These are phyloP conservation scores for Urochloa ruziziensis DNA, from an alignment of 176 grass and related monocot species.

Conservation along the genomic window DNA sequence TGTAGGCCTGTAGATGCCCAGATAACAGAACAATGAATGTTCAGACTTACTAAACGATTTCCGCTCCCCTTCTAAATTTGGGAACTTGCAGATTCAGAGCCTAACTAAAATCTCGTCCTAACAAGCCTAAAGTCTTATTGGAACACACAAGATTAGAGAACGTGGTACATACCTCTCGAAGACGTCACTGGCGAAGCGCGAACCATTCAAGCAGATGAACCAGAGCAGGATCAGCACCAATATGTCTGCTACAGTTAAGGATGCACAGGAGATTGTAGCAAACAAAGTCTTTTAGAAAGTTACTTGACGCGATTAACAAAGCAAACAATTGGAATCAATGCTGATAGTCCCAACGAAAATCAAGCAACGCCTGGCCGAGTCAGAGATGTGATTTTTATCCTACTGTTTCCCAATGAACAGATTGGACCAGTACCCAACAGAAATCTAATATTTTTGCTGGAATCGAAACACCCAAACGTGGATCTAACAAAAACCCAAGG, in stretches of 20 bases:
- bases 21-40: background rate
- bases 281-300: background rate
- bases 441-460: background rate
- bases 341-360: background rate
- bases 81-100: background rate
- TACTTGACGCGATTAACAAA: background rate
- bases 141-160: background rate
- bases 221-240: conserved; percentile 71
- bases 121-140: background rate
- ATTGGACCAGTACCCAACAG: background rate
- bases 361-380: background rate
- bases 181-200: conserved; percentile 54
- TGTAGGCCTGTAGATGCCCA: background rate
- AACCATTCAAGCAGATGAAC: conserved; percentile 78
- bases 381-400: background rate
- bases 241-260: conserved; percentile 59
- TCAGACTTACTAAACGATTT: background rate
- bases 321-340: background rate
- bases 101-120: background rate
- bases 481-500: background rate
- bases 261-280: background rate
- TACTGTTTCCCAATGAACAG: background rate
- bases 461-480: background rate
- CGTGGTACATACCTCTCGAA: conserved; percentile 52
- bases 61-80: background rate